Evolutionary conservation across 192 early-diverging fungal species (phyloP), one percentile per base, ranked within the genome.

Genomic region (Obelidium mucronatum): DNA sequence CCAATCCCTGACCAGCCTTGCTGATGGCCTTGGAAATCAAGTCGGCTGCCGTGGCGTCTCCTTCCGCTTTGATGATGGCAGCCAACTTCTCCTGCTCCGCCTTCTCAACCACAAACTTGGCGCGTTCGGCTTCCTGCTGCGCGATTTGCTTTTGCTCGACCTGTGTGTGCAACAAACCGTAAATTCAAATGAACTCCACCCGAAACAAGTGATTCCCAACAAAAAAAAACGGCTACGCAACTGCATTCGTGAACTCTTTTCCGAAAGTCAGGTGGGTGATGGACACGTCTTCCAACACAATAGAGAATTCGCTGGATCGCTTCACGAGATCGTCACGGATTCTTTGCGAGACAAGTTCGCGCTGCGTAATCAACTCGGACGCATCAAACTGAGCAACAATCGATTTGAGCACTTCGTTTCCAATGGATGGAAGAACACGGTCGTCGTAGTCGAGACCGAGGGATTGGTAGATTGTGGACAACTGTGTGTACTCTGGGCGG

Each of bases 251-350:
- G 78, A 99, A 99, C 78, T 99, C 97, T 71, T 93, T 95, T 84
- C 97, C 95, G 83, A 99, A 99, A 8, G 95, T 97, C 90, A 99
- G 92, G 81, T 98, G 96, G 5, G 97, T 99, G 72, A 99, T 98
- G 31, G 97, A 97, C 5, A 99, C 97, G 81, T 99, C 97, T 75
- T 98, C 96, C 24, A 99, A 89, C 69, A 93, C 89, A 78, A 99
- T 96, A 81, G 93, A 90, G 86, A 99, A 99, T 82, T 99, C 97
- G 51, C 86, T 80, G 53, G 97, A 96, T 68, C 97, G 90, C 83
- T 94, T 92, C 35, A 93, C 87, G 62, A 99, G 90, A 70, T 98
- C 96, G 67, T 96, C 94, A 36, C 95, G 89, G 68, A 99, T 98
- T 62, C 92, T 88, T 60, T 91, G 90, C 28, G 96, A 98, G 8